Conservation (phyloP, 2,329 filamentous ascomycete species). For the Thielaviopsis ethacetica region DNA sequence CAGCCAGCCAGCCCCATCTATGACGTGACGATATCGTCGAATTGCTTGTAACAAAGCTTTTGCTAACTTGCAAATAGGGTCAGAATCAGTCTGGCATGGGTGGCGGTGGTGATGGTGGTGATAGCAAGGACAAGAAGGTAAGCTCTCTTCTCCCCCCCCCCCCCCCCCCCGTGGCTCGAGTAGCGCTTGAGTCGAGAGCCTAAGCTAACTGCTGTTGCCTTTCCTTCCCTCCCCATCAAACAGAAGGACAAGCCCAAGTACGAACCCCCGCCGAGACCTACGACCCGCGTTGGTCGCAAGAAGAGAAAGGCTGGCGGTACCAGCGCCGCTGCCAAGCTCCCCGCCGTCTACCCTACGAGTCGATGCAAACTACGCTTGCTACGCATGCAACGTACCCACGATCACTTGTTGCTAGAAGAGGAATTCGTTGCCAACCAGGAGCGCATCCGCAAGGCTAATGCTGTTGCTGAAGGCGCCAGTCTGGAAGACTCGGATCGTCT, state of each 20-base stretch:
- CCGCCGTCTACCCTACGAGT: constrained; percentile 83
- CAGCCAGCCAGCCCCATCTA: no score
- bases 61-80: constrained; percentile 36
- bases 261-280: constrained; percentile 91
- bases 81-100: constrained; percentile 80
- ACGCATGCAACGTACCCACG: constrained; percentile 96
- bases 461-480: constrained; percentile 55
- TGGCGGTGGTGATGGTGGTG: constrained; percentile 59
- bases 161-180: no score
- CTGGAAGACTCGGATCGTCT: constrained; percentile 65
- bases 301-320: constrained; percentile 93
- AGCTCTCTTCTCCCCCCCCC: constrained; percentile 10
- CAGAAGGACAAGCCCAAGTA: constrained; percentile 99
- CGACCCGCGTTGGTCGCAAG: constrained; percentile 91
- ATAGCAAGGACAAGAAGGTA: constrained; percentile 92
- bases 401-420: constrained; percentile 89
- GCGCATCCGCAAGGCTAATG: constrained; percentile 81
- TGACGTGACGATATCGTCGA: background rate
- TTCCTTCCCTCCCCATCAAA: constrained; percentile 7
- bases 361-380: constrained; percentile 94
- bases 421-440: constrained; percentile 99
- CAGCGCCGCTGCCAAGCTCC: constrained; percentile 88
- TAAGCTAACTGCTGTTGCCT: background rate
- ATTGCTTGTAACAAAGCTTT: background rate
- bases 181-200: background rate